A percentile compares a stretch with the other conserved stretches of the same genome.
Evolutionary conservation across 2,329 filamentous ascomycete genomes (phyloP).

Genomic region (Ophiostoma himal-ulmi): DNA sequence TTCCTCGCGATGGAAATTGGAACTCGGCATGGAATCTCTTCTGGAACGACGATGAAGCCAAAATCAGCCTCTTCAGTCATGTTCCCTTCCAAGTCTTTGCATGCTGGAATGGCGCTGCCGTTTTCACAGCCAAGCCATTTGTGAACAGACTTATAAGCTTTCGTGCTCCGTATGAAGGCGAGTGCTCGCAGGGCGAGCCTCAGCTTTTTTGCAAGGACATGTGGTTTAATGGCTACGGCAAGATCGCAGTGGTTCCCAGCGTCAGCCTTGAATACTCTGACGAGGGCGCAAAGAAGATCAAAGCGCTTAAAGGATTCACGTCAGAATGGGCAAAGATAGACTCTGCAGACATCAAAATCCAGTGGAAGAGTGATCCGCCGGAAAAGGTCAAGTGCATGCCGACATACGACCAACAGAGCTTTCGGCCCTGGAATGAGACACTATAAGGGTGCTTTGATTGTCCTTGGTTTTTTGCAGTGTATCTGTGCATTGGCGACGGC

Average conservation of each 20-base stretch:
- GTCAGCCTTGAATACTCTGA: slow-evolving; percentile 52
- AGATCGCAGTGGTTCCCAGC: slow-evolving; percentile 51
- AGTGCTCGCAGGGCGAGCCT: slow-evolving; percentile 52
- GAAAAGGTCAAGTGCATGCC: slow-evolving; percentile 45
- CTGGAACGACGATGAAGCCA: slow-evolving; percentile 41
- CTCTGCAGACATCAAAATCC: slow-evolving; percentile 32
- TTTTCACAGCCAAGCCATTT: slow-evolving; percentile 44
- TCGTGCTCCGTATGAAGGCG: slow-evolving; percentile 30
- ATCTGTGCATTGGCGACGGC: background rate
- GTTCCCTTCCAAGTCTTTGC: slow-evolving; percentile 51
- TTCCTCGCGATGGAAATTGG: slow-evolving; percentile 47
- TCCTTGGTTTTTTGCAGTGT: background rate
- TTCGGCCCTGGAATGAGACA: slow-evolving; percentile 39
- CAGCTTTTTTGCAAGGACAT: slow-evolving; percentile 53
- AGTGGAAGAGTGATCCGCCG: slow-evolving; percentile 42
- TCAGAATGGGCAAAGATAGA: slow-evolving; percentile 34
- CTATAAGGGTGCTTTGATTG: background rate
- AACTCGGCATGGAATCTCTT: slow-evolving; percentile 47
- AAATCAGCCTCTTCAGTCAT: slow-evolving; percentile 32
- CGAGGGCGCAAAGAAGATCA: slow-evolving; percentile 41
- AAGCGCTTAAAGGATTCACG: slow-evolving; percentile 46
- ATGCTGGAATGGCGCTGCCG: slow-evolving; percentile 55
- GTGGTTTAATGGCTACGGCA: slow-evolving; percentile 45
- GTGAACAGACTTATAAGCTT: slow-evolving; percentile 29
- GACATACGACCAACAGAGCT: slow-evolving; percentile 38